Percentiles rank a stretch among this genome's conserved stretches.
phyloP scores from a whole-genome alignment of 1,139 yeast genomes.

The Pichia sp. region DNA sequence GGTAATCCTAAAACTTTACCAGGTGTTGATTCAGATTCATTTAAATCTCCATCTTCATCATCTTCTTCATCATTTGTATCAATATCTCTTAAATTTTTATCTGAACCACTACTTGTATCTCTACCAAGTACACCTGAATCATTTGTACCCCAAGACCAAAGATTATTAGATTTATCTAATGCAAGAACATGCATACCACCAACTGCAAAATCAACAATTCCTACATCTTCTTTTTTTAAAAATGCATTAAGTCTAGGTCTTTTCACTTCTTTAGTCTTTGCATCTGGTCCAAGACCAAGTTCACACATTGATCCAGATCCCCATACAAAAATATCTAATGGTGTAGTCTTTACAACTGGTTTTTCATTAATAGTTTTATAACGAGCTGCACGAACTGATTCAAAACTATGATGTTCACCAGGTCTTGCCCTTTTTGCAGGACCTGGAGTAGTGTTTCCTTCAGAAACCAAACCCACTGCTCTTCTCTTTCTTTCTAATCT shows the following conservation, averaged over 20 bases:
- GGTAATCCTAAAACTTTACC: slow-evolving; percentile 67
- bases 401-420: slow-evolving; percentile 34
- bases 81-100: slow-evolving; percentile 58
- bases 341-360: slow-evolving; percentile 37
- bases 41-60: slow-evolving; percentile 65
- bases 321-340: slow-evolving; percentile 80
- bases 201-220: slow-evolving; percentile 78
- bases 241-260: slow-evolving; percentile 88
- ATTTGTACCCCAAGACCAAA: slow-evolving; percentile 98
- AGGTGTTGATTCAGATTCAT: slow-evolving; percentile 86
- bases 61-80: slow-evolving; percentile 53
- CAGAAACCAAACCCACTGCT: slow-evolving; percentile 13
- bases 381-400: slow-evolving; percentile 40
- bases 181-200: slow-evolving; percentile 97
- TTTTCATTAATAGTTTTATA: slow-evolving; percentile 41
- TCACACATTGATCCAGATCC: slow-evolving; percentile 98
- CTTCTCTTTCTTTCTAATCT: slow-evolving; percentile 18
- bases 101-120: slow-evolving; percentile 53
- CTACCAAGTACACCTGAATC: slow-evolving; percentile 94
- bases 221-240: slow-evolving; percentile 52
- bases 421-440: slow-evolving; percentile 24
- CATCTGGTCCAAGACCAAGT: slow-evolving; percentile 85
- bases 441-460: slow-evolving; percentile 19
- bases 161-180: slow-evolving; percentile 59
- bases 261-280: slow-evolving; percentile 85